phyloP scores from a whole-genome alignment of 441 rosid species.

The Populus hybrid region DNA sequence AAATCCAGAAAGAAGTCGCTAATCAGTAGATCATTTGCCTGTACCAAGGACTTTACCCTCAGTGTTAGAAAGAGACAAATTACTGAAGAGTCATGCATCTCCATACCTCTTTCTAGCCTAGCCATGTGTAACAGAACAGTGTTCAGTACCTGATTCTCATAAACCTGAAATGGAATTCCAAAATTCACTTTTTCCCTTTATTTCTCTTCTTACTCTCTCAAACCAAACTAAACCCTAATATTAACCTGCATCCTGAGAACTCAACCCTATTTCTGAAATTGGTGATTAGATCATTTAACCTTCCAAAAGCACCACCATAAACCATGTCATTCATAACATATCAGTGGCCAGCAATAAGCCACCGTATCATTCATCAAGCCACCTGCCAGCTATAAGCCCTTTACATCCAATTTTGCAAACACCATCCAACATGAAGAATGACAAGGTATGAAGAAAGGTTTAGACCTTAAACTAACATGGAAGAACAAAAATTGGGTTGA shows the following conservation, averaged over 20 bases:
- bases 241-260: background rate
- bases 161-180: too few relatives aligned
- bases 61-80: background rate
- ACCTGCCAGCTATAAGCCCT: background rate
- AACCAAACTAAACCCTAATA: background rate
- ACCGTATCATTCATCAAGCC: background rate
- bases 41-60: background rate
- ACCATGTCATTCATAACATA: background rate
- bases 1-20: background rate
- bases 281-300: background rate
- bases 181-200: background rate
- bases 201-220: background rate
- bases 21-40: background rate
- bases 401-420: background rate
- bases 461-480: background rate
- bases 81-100: background rate
- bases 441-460: background rate
- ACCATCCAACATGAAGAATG: background rate
- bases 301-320: background rate
- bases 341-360: background rate
- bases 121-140: background rate
- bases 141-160: background rate
- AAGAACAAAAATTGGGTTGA: background rate
- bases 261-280: background rate
- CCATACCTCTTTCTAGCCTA: background rate